Base-by-base conservation (phyloP, 2,329 filamentous ascomycete species). In the Talaromyces funiculosus region DNA sequence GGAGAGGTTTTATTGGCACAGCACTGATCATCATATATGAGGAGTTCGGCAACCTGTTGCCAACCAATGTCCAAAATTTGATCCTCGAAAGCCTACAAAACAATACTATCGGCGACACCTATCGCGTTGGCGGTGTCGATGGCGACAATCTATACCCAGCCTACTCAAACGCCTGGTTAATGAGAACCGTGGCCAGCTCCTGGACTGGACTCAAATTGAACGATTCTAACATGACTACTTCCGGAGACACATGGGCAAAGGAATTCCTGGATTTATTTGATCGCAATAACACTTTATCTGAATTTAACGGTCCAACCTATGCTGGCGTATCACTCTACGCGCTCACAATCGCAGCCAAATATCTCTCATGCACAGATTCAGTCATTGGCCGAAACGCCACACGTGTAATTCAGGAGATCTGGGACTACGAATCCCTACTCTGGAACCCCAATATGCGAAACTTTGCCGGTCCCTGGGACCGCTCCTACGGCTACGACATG, bases 261-360 rank as follows among this genome's bases (percentile, higher is more conserved):
- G 77, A 84, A 8, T 77, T 87, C 43, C 75, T 87, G 7, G 75
- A 81, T 31, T 76, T 88, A 0, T 88, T 86, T 64, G 75, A 81
- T 62, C 74, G 76, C 4, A 77, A 80, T 58, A 73, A 81, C 62
- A 87, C 84, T 0, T 75, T 88, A 0, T 85, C 82, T 1, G 84
- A 87, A 64, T 87, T 86, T 70, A 86, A 86, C 65, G 81, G 80
- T 0, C 82, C 82, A 4, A 88, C 85, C 0, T 88, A 88, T 65
- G 82, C 83, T 0, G 85, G 85, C 0, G 82, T 88, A 0, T 84
- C 82, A 0, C 73, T 88, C 2, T 85, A 78, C 53, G 85, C 82
- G 0, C 72, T 88, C 5, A 80, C 81, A 1, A 70, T 87, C 0
- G 86, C 83, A 80, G 79, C 79, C 12, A 85, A 85, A 63, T 88